Evolutionary conservation across 768 basidiomycete genomes (phyloP).

Genomic region (Kwoniella mangroviensis): DNA sequence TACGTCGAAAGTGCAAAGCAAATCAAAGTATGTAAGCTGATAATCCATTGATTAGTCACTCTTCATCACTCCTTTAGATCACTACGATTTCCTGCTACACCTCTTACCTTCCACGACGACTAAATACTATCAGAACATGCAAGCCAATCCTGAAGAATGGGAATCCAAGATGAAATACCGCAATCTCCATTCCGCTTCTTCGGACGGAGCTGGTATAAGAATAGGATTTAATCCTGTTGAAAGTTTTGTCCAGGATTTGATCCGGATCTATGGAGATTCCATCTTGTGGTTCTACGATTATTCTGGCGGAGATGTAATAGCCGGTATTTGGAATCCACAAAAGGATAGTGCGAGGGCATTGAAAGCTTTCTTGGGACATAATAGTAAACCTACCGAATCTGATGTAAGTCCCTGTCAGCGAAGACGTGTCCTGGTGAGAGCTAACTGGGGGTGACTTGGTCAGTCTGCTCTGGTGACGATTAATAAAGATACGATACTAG

Average conservation of each 20-base stretch:
- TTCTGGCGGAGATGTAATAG: constrained; percentile 76
- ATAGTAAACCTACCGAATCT: constrained; percentile 64
- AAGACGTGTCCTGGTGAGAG: not conserved
- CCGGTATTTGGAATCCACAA: constrained; percentile 80
- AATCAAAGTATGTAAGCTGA: not conserved
- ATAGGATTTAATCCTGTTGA: constrained; percentile 82
- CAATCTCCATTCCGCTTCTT: constrained; percentile 31
- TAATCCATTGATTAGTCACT: constrained; percentile 64
- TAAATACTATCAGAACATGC: constrained; percentile 74
- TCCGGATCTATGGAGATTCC: constrained; percentile 76
- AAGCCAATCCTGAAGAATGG: constrained; percentile 62
- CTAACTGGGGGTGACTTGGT: constrained; percentile 3
- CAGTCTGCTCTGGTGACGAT: constrained; percentile 68
- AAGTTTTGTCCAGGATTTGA: constrained; percentile 70
- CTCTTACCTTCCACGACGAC: constrained; percentile 70
- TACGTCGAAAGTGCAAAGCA: too few species aligned
- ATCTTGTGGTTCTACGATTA: constrained; percentile 83
- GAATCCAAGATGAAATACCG: constrained; percentile 37
- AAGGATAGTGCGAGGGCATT: constrained; percentile 69
- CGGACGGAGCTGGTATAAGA: constrained; percentile 44
- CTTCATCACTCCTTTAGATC: constrained; percentile 78
- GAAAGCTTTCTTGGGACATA: constrained; percentile 81
- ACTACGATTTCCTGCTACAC: constrained; percentile 84
- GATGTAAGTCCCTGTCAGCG: constrained; percentile 26
- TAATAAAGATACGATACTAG: constrained; percentile 70